Base-by-base conservation (phyloP, 192 early-diverging fungal species). In the Coemansia sp. region DNA sequence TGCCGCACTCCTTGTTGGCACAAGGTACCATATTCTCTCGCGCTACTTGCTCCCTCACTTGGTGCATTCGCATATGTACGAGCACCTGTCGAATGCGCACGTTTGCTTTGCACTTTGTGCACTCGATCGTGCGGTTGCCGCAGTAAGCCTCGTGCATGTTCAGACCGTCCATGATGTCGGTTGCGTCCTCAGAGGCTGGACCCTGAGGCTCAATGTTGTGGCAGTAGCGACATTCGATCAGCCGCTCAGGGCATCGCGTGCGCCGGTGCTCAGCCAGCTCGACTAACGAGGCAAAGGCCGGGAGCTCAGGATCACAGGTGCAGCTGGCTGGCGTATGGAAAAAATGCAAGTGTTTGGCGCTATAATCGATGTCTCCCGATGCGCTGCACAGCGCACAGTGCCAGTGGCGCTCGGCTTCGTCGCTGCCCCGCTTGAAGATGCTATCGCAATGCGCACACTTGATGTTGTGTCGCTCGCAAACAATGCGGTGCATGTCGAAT, bases 221-320 rank as follows among this genome's bases (percentile, higher is more conserved):
- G 69, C 96, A 98, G 70, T 89, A 96, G 49, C 90, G 85, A 70
- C 94, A 98, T 19, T 89, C 86, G 64, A 95, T 93, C 27, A 93
- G 71, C 36, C 87, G 86, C 20, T 92, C 86, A 1, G 89, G 81
- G 41, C 96, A 98, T 10, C 60, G 65, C 1, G 84, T 86, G 20
- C 85, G 86, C 12, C 87, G 85, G 72, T 98, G 96, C 22, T 74
- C 54, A 0, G 90, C 89, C 40, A 94, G 57, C 6, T 86, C 77
- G 0, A 71, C 68, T 12, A 90, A 53, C 7, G 85, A 74, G 3
- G 24, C 58, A 36, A 61, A 76, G 19, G 70, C 57, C 8, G 53
- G 45, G 14, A 41, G 40, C 8, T 19, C 63, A 19, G 70, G 70
- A 11, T 73, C 77, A 68, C 94, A 98, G 2, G 68, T 65, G 68